These are phyloP conservation scores for Solanum chiquidenum DNA, from an alignment of 257 asterid species.

Conservation along the genomic window DNA sequence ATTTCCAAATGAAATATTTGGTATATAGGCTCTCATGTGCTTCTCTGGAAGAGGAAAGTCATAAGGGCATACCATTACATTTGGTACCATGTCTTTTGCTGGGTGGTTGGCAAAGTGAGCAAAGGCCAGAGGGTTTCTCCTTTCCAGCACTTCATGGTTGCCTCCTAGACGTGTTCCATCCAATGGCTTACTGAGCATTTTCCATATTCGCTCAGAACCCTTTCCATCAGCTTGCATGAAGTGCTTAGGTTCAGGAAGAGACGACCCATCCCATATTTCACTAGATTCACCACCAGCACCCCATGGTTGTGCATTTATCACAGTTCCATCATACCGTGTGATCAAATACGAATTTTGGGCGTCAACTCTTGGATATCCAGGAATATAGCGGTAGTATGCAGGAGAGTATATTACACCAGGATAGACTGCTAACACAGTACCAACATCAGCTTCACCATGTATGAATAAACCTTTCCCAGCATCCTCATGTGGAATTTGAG, in stretches of 20 bases:
- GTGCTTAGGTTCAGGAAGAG: constrained; percentile 8
- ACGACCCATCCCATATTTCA: constrained; percentile 58
- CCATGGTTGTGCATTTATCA: constrained; percentile 94
- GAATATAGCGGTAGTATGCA: constrained; percentile 75
- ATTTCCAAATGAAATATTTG: constrained; percentile 67
- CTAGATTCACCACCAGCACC: constrained; percentile 74
- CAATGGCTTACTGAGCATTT: constrained; percentile 69
- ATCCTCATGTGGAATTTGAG: constrained; percentile 67
- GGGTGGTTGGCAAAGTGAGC: constrained; percentile 97
- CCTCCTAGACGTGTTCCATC: constrained; percentile 28
- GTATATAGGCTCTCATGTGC: constrained; percentile 63
- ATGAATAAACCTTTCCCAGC: constrained; percentile 77
- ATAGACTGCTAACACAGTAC: constrained; percentile 71
- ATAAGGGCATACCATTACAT: constrained; percentile 81
- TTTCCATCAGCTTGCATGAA: constrained; percentile 18
- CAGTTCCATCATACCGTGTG: constrained; percentile 92
- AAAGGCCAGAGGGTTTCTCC: constrained; percentile 80
- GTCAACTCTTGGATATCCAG: constrained; percentile 92
- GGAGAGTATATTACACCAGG: constrained; percentile 90
- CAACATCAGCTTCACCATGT: constrained; percentile 79
- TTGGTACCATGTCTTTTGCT: constrained; percentile 47
- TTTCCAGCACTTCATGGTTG: constrained; percentile 56
- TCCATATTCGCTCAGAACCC: constrained; percentile 75
- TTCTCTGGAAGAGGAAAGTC: constrained; percentile 67
- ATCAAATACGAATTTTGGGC: constrained; percentile 71